A percentile compares a stretch with the other conserved stretches of the same genome.
These are phyloP conservation scores for Neonectria faginata DNA, from an alignment of 2,329 filamentous ascomycete species.

Conservation along the genomic window DNA sequence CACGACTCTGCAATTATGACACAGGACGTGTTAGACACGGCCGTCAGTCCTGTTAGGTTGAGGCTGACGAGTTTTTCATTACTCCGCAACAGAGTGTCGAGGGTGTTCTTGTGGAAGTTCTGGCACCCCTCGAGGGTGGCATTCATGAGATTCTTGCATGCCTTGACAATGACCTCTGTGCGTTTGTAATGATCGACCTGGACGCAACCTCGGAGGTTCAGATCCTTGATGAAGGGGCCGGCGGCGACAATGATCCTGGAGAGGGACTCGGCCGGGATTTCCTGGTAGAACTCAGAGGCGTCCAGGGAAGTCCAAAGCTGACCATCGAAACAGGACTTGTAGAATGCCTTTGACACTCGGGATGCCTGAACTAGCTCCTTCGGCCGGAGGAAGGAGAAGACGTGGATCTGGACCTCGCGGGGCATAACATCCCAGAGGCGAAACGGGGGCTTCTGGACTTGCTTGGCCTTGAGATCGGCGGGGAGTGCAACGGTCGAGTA, in stretches of 20 bases:
- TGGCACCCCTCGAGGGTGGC: constrained; percentile 90
- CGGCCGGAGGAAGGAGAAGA: constrained; percentile 81
- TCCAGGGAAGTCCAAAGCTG: constrained; percentile 92
- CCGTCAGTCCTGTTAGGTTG: constrained; percentile 84
- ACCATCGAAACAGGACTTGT: constrained; percentile 90
- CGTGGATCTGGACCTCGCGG: constrained; percentile 81
- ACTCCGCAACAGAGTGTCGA: constrained; percentile 79
- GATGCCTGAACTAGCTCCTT: constrained; percentile 85
- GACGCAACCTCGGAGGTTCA: constrained; percentile 91
- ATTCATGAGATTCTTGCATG: constrained; percentile 87
- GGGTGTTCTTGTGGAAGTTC: constrained; percentile 81
- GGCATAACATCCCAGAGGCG: constrained; percentile 87
- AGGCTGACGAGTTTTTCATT: constrained; percentile 85
- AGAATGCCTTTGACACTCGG: constrained; percentile 80
- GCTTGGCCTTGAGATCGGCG: constrained; percentile 65
- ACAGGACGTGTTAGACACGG: constrained; percentile 86
- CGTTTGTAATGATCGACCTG: constrained; percentile 87
- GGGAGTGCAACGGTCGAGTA: constrained; percentile 71
- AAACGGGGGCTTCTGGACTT: constrained; percentile 54
- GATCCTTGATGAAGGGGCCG: constrained; percentile 88
- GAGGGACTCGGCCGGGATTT: constrained; percentile 86
- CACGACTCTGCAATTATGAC: constrained; percentile 87
- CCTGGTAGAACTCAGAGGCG: constrained; percentile 84
- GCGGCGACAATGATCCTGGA: constrained; percentile 86
- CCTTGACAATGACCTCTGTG: constrained; percentile 80